These are phyloP conservation scores for Colletotrichum sp. DNA, from an alignment of 2,329 filamentous ascomycete species.

Conservation along the genomic window DNA sequence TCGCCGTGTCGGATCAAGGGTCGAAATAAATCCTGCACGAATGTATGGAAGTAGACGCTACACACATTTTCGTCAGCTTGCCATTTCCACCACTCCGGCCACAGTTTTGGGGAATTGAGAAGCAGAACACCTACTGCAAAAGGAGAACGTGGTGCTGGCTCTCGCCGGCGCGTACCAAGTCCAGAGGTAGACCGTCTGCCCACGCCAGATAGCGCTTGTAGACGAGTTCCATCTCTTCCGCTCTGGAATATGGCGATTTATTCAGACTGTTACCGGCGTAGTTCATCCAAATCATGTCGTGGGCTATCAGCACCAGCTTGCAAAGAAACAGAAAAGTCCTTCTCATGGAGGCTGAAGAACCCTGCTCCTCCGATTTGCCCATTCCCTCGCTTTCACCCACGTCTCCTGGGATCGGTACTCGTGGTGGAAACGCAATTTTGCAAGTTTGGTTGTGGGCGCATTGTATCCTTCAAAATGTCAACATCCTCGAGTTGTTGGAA, in stretches of 20 bases:
- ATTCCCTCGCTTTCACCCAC: not conserved
- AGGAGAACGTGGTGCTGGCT: not conserved
- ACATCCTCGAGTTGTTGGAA: too few species aligned
- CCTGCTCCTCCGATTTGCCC: not conserved
- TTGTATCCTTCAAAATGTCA: not conserved
- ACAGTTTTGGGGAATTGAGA: not conserved
- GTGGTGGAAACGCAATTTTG: not conserved
- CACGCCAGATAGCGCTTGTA: not conserved
- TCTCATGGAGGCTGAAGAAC: not conserved
- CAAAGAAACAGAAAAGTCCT: not conserved
- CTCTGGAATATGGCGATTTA: not conserved
- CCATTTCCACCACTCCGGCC: not conserved
- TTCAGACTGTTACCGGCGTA: not conserved
- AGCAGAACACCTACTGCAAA: not conserved
- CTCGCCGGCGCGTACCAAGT: not conserved
- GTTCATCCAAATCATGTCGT: constrained; percentile 9
- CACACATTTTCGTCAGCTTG: not conserved
- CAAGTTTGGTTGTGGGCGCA: not conserved
- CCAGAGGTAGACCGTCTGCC: not conserved
- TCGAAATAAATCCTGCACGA: not conserved
- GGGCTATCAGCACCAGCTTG: not conserved
- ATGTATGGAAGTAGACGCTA: not conserved
- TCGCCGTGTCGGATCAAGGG: not conserved
- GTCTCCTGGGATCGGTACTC: not conserved
- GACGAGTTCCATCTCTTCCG: not conserved